Evolutionary conservation across 2,329 filamentous ascomycete species (phyloP).

Genomic region (Arthrobotrys sinensis): DNA sequence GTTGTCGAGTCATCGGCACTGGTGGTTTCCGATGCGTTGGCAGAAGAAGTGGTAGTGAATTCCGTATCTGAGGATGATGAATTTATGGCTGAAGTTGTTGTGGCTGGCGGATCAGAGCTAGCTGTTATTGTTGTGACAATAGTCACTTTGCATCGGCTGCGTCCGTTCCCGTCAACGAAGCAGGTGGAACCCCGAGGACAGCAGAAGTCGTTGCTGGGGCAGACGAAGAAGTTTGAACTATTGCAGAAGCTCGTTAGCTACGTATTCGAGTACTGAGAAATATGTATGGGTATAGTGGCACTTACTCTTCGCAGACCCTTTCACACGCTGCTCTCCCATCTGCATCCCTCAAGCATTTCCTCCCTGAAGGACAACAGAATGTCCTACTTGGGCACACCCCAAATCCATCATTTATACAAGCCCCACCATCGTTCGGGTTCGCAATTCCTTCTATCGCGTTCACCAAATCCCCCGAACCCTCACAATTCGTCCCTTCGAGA

Average conservation of each 20-base stretch:
- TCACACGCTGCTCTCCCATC: conserved; percentile 46
- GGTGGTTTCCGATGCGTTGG: not conserved
- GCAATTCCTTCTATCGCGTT: conserved; percentile 48
- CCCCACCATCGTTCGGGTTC: conserved; percentile 44
- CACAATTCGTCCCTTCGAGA: conserved; percentile 42
- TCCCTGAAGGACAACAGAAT: conserved; percentile 56
- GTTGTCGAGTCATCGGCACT: not conserved
- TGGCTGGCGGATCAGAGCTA: conserved; percentile 12
- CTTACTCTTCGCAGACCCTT: conserved; percentile 53
- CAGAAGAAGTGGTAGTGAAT: conserved; percentile 22
- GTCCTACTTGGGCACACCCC: conserved; percentile 54
- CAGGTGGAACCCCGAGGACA: conserved; percentile 48
- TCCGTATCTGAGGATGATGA: conserved; percentile 20
- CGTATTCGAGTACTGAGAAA: not conserved
- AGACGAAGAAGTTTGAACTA: conserved; percentile 58
- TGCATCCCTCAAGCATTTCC: conserved; percentile 53
- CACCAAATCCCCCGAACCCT: conserved; percentile 38
- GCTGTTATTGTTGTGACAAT: conserved; percentile 58
- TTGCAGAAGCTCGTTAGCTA: conserved; percentile 5
- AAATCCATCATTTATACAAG: conserved; percentile 49
- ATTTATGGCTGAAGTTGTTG: conserved; percentile 17
- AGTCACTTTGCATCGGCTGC: conserved; percentile 49
- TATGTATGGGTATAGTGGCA: not conserved
- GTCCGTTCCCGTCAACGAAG: conserved; percentile 48
- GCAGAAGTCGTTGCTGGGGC: conserved; percentile 59